Conservation (phyloP, 2,329 filamentous ascomycete genomes). For the Cryoendolithus antarcticus region DNA sequence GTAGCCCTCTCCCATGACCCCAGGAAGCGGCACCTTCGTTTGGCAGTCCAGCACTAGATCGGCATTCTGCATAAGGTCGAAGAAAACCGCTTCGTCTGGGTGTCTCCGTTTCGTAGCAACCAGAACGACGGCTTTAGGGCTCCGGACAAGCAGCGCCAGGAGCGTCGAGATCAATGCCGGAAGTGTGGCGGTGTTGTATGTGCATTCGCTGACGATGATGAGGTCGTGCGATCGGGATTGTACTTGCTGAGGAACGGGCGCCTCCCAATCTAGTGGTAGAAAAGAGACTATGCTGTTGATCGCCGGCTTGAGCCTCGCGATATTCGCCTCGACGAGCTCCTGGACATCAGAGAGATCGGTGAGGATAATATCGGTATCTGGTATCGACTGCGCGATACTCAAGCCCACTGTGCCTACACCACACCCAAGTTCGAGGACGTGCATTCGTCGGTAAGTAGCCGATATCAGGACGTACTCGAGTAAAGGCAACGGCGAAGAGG, state of each 20-base stretch:
- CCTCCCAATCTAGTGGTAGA: slow-evolving; percentile 52
- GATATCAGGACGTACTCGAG: slow-evolving; percentile 26
- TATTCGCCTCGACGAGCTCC: slow-evolving; percentile 48
- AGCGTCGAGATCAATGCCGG: slow-evolving; percentile 51
- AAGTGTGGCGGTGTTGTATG: slow-evolving; percentile 58
- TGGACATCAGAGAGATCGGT: slow-evolving; percentile 55
- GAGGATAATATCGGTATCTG: slow-evolving; percentile 42
- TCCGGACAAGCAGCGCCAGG: slow-evolving; percentile 32
- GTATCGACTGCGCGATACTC: slow-evolving; percentile 43
- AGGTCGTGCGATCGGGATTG: slow-evolving; percentile 40
- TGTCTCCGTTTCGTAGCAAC: slow-evolving; percentile 58
- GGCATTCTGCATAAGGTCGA: slow-evolving; percentile 41
- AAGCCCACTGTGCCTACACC: slow-evolving; percentile 60
- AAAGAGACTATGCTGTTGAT: slow-evolving; percentile 34
- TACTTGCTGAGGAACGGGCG: slow-evolving; percentile 30
- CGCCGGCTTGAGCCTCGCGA: slow-evolving; percentile 31
- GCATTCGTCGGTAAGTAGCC: slow-evolving; percentile 30
- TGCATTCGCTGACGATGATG: slow-evolving; percentile 58
- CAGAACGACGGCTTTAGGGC: slow-evolving; percentile 40
- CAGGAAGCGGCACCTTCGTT: slow-evolving; percentile 19
- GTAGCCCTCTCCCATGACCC: slow-evolving; percentile 22
- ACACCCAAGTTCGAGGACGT: slow-evolving; percentile 52
- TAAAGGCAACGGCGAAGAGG: slow-evolving; percentile 20
- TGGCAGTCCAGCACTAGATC: slow-evolving; percentile 20
- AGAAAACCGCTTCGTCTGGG: slow-evolving; percentile 53